Evolutionary conservation across 2,329 filamentous ascomycete genomes (phyloP).

Genomic region (Aspergillus ibericus): DNA sequence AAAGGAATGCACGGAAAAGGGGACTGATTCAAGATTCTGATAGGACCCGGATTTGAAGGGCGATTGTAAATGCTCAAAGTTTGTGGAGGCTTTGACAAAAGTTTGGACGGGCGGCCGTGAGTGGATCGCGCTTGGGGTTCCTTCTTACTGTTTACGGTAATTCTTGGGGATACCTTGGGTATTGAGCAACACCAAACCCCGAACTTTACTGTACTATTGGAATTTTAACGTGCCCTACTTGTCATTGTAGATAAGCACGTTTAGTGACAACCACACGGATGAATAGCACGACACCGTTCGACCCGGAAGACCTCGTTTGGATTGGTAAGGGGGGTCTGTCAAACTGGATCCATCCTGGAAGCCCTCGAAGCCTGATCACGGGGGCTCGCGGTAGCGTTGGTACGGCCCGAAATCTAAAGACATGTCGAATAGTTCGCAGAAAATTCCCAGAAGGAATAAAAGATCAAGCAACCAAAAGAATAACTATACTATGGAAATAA

Average conservation of each 20-base stretch:
- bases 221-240: neutral
- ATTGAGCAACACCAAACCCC: neutral
- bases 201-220: neutral
- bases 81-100: conserved; percentile 9
- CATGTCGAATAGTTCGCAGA: neutral
- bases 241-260: neutral
- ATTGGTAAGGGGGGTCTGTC: no score
- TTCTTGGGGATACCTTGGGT: neutral
- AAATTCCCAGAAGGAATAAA: neutral
- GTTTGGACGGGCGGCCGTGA: conserved; percentile 4
- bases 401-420: neutral
- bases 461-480: conserved; percentile 7
- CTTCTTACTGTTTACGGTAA: neutral
- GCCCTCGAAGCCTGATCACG: neutral
- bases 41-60: conserved; percentile 4
- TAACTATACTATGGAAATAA: conserved; percentile 3
- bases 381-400: neutral
- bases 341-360: neutral
- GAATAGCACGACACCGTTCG: neutral
- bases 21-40: conserved; percentile 6
- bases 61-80: neutral
- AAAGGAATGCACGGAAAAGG: conserved; percentile 5
- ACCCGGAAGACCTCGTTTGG: no score
- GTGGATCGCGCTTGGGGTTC: neutral
- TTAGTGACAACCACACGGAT: neutral